These are phyloP conservation scores for Nicotiana knightiana DNA, from an alignment of 257 asterid species.

Conservation along the genomic window DNA sequence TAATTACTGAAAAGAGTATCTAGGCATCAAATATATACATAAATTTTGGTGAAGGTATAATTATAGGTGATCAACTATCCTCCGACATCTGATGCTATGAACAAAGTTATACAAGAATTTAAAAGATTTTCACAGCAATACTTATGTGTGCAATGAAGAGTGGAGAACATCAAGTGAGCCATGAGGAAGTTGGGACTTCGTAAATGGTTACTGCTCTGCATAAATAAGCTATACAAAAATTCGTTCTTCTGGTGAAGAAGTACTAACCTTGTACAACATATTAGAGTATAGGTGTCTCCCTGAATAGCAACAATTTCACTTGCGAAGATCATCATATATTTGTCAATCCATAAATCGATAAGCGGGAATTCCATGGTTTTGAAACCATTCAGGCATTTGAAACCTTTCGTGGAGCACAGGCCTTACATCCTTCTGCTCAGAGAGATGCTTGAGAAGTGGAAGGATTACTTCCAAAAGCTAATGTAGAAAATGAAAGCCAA, in stretches of 20 bases:
- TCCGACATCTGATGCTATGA: constrained; percentile 26
- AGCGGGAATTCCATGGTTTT: constrained; percentile 74
- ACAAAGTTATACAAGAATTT: constrained; percentile 31
- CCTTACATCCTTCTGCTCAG: constrained; percentile 75
- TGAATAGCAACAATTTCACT: background rate
- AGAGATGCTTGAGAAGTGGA: constrained; percentile 87
- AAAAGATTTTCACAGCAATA: constrained; percentile 26
- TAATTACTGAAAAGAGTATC: background rate
- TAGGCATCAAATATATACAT: constrained; percentile 22
- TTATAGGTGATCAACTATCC: constrained; percentile 15
- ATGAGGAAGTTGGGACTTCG: background rate
- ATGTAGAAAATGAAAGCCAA: background rate
- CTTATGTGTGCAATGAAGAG: background rate
- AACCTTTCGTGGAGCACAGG: constrained; percentile 67
- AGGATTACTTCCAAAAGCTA: constrained; percentile 90
- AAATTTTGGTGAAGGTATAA: constrained; percentile 18
- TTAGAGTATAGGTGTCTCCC: constrained; percentile 3
- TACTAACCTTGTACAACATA: constrained; percentile 11
- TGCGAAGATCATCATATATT: constrained; percentile 14
- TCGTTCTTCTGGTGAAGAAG: constrained; percentile 12
- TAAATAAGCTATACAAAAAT: constrained; percentile 20
- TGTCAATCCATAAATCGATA: constrained; percentile 45
- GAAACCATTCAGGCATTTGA: constrained; percentile 96
- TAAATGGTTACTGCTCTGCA: constrained; percentile 13
- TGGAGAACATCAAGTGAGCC: background rate